Evolutionary conservation across 306 rosid genomes (phyloP).

Genomic region (Benincasa hispida): DNA sequence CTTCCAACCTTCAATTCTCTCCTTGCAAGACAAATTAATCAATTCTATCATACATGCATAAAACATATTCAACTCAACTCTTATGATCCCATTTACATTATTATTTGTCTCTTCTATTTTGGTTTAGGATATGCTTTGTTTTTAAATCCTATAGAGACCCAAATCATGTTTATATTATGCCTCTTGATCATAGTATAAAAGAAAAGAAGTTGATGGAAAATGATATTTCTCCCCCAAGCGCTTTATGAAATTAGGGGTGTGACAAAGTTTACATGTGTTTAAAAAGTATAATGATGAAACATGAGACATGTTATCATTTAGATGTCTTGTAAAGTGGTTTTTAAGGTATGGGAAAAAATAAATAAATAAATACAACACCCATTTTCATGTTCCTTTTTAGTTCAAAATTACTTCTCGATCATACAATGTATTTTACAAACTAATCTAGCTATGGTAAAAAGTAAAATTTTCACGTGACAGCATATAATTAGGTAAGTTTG

Average conservation of each 20-base stretch:
- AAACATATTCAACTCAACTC: background rate
- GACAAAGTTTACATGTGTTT: background rate
- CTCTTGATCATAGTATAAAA: background rate
- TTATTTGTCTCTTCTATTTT: background rate
- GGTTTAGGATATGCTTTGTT: background rate
- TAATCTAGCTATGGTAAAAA: no score
- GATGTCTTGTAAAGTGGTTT: background rate
- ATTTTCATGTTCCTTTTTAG: background rate
- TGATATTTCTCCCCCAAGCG: background rate
- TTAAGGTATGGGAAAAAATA: background rate
- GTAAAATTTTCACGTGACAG: no score
- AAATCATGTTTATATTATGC: background rate
- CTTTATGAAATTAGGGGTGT: background rate
- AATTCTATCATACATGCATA: background rate
- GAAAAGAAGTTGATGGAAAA: background rate
- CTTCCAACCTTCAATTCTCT: background rate
- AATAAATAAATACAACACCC: background rate
- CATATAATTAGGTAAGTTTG: no score
- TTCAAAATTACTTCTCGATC: background rate
- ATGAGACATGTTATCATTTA: background rate
- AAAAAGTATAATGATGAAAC: background rate
- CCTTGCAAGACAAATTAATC: background rate
- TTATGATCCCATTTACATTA: background rate
- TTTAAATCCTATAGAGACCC: background rate
- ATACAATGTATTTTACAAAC: no score